Conservation (phyloP, 371 early-diverging fungal genomes). For the Apophysomyces variabilis region DNA sequence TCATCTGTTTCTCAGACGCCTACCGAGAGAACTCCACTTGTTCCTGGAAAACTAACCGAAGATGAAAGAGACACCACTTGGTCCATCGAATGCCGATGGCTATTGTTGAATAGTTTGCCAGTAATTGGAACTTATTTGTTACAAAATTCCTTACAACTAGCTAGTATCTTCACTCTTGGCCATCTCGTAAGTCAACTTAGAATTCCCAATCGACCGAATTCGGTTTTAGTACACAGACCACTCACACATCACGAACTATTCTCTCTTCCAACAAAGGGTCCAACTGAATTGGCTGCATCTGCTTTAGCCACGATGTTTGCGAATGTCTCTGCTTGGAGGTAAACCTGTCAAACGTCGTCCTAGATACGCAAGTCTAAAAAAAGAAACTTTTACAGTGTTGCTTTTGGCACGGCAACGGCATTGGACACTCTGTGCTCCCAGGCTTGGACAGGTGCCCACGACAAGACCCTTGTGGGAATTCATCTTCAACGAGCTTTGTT, state of each 20-base stretch:
- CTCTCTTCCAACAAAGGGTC: conserved; percentile 32
- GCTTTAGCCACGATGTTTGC: conserved; percentile 79
- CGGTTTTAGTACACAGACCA: no score
- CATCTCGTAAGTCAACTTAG: conserved; percentile 35
- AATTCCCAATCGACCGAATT: neutral
- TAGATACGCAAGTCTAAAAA: no score
- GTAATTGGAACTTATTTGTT: conserved; percentile 32
- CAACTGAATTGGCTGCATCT: conserved; percentile 76
- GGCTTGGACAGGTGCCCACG: conserved; percentile 76
- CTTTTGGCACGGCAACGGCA: conserved; percentile 77
- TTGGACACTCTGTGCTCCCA: conserved; percentile 88
- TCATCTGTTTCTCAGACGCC: conserved; percentile 34
- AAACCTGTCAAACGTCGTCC: no score
- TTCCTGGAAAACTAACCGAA: conserved; percentile 7
- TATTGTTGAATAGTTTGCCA: conserved; percentile 44
- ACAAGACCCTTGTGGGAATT: conserved; percentile 75
- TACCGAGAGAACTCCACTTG: conserved; percentile 31
- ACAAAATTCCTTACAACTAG: conserved; percentile 39
- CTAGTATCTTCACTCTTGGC: conserved; percentile 51
- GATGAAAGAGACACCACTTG: conserved; percentile 13
- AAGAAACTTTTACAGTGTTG: conserved; percentile 30
- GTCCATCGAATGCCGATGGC: conserved; percentile 30
- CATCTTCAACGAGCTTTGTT: conserved; percentile 85
- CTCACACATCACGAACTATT: conserved; percentile 3
- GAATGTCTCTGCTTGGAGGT: conserved; percentile 77